phyloP scores from a whole-genome alignment of 1,284 basidiomycete genomes.

The Sporisorium exsertum region DNA sequence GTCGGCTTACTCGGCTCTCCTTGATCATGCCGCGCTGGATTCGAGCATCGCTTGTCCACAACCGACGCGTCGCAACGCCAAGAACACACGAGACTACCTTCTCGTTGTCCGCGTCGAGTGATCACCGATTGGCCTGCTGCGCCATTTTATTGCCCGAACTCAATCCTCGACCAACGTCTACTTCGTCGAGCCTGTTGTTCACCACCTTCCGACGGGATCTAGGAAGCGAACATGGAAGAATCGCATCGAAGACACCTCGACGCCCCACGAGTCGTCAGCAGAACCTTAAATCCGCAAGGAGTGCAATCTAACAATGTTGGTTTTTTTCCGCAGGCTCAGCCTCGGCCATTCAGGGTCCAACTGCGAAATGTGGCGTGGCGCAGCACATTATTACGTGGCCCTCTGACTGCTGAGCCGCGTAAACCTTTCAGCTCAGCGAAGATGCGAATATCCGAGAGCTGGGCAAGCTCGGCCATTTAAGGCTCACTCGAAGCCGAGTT shows the following conservation, averaged over 20 bases:
- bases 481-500: slow-evolving; percentile 24
- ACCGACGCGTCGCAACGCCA: background rate
- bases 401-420: background rate
- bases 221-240: background rate
- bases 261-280: background rate
- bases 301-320: background rate
- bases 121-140: background rate
- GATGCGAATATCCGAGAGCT: background rate
- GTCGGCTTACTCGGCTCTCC: background rate
- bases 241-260: slow-evolving; percentile 1
- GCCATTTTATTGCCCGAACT: background rate
- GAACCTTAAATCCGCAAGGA: background rate
- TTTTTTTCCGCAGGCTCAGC: background rate
- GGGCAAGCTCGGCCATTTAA: slow-evolving; percentile 36
- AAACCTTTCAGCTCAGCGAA: background rate
- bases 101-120: background rate
- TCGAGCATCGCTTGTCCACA: background rate
- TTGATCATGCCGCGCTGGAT: background rate
- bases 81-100: background rate
- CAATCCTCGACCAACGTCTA: background rate
- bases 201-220: background rate
- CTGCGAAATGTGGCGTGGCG: background rate
- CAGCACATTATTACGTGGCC: slow-evolving; percentile 5
- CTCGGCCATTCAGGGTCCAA: slow-evolving; percentile 1
- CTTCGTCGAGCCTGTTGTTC: background rate